Evolutionary conservation across 148 eudicot genomes (phyloP).

Genomic region (Camellia sinensis): DNA sequence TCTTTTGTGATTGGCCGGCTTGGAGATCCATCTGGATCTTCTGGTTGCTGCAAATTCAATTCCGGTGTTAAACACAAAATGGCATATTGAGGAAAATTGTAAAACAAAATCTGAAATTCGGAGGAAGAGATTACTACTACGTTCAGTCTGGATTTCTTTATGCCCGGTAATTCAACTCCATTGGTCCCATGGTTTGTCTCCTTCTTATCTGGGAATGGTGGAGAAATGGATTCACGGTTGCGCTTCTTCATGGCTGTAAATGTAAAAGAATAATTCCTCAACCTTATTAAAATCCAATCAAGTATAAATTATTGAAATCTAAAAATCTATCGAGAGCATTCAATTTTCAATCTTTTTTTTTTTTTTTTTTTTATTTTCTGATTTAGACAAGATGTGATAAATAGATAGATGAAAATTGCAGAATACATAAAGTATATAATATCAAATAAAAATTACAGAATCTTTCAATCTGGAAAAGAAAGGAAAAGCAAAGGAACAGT

Average conservation of each 20-base stretch:
- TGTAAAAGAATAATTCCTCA: neutral
- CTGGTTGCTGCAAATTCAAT: conserved; percentile 31
- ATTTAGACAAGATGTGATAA: too few species aligned
- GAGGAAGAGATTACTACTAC: conserved; percentile 18
- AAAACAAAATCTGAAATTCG: neutral
- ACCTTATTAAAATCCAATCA: neutral
- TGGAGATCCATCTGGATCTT: conserved; percentile 10
- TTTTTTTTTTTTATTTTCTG: neutral
- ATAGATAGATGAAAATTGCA: conserved; percentile 1
- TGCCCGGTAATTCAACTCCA: conserved; percentile 24
- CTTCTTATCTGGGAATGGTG: conserved; percentile 27
- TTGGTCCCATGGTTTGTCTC: conserved; percentile 28
- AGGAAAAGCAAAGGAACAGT: conserved; percentile 22
- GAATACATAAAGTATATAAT: conserved; percentile 21
- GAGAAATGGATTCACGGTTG: conserved; percentile 32
- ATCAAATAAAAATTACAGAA: conserved; percentile 22
- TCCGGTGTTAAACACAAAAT: neutral
- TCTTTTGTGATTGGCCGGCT: conserved; percentile 50
- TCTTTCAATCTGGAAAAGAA: conserved; percentile 19
- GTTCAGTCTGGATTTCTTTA: conserved; percentile 38
- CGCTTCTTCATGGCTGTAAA: conserved; percentile 60
- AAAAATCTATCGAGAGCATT: neutral
- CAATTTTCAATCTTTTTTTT: neutral
- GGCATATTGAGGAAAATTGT: neutral
- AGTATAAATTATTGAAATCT: neutral